Percentiles rank a stretch among this genome's conserved stretches.
Conservation (phyloP, 2,329 filamentous ascomycete genomes). For the Pyricularia sp. region DNA sequence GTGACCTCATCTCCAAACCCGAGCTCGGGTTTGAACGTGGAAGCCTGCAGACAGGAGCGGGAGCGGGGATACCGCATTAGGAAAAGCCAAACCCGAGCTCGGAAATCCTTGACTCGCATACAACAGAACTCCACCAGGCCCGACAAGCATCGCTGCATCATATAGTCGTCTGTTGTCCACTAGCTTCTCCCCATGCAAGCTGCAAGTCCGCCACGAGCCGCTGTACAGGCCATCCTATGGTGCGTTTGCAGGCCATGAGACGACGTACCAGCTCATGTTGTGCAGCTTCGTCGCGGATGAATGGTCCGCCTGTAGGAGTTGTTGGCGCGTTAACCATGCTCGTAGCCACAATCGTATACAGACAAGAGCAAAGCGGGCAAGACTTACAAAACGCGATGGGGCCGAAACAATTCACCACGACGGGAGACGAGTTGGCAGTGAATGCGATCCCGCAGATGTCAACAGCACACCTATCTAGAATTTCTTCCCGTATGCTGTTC, state of each 20-base stretch:
- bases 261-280: not conserved
- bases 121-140: not conserved
- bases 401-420: not conserved
- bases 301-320: not conserved
- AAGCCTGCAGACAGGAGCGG: not conserved
- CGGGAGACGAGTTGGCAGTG: not conserved
- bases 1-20: not conserved
- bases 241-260: not conserved
- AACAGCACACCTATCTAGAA: not conserved
- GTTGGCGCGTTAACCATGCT: too few relatives aligned
- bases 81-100: not conserved
- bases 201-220: not conserved
- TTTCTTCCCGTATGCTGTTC: not conserved
- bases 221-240: not conserved
- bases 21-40: not conserved
- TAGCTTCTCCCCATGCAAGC: not conserved
- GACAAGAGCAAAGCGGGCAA: not conserved
- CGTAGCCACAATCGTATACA: too few relatives aligned
- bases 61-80: not conserved
- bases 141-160: not conserved
- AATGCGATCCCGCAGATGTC: not conserved
- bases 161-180: not conserved
- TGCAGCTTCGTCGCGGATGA: not conserved
- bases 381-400: not conserved
- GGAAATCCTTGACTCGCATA: not conserved